Percentiles rank a stretch among this genome's conserved stretches.
These are phyloP conservation scores for Nectriaceae sp. DNA, from an alignment of 2,329 filamentous ascomycete species.

Conservation along the genomic window DNA sequence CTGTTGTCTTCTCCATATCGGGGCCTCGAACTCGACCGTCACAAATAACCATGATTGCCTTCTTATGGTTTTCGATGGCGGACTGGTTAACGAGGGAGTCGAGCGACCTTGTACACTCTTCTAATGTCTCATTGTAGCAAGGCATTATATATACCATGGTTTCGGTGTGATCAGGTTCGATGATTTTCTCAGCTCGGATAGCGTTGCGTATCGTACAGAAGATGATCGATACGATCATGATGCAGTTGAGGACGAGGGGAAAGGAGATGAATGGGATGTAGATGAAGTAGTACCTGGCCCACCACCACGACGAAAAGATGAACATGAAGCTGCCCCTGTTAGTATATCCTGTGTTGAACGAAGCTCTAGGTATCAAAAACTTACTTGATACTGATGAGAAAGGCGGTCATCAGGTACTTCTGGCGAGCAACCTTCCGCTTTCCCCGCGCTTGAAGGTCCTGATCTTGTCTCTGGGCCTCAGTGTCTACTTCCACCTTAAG, in stretches of 20 bases:
- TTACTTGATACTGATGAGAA: constrained; percentile 16
- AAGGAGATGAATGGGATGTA: constrained; percentile 29
- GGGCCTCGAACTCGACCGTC: constrained; percentile 26
- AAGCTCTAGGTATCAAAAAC: neutral
- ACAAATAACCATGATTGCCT: constrained; percentile 24
- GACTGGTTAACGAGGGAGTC: constrained; percentile 30
- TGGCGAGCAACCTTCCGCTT: constrained; percentile 14
- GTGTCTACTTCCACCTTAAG: constrained; percentile 11
- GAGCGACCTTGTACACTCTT: constrained; percentile 37
- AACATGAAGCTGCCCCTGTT: constrained; percentile 18
- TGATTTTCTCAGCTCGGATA: constrained; percentile 13
- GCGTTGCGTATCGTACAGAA: constrained; percentile 17
- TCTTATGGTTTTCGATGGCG: constrained; percentile 21
- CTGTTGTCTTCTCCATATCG: constrained; percentile 24
- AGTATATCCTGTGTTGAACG: neutral
- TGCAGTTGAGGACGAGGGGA: constrained; percentile 25
- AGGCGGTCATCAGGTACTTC: constrained; percentile 17
- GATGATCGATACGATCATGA: constrained; percentile 26
- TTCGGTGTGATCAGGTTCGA: constrained; percentile 29
- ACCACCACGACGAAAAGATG: constrained; percentile 28
- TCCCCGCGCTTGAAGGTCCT: constrained; percentile 11
- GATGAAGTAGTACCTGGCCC: constrained; percentile 24
- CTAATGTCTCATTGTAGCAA: constrained; percentile 44
- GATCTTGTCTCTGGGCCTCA: constrained; percentile 16
- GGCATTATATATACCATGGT: constrained; percentile 40